Evolutionary conservation across 257 asterid genomes (phyloP).

Genomic region (Coffea eugenioides): DNA sequence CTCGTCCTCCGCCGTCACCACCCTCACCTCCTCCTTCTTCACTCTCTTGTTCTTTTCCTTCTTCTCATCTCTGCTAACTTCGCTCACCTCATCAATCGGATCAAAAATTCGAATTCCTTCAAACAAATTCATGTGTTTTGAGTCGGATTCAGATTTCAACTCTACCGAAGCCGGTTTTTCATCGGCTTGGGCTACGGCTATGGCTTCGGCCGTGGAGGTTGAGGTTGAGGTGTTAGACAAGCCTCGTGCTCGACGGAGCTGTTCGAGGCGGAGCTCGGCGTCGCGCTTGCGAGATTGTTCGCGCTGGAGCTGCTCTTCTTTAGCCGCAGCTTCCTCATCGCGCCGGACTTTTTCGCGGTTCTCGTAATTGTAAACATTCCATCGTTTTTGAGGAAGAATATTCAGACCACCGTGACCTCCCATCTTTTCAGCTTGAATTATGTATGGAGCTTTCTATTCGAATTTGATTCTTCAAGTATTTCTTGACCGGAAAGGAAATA

Average conservation of each 20-base stretch:
- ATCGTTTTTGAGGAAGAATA: slow-evolving; percentile 93
- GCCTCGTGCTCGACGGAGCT: slow-evolving; percentile 87
- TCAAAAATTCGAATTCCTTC: slow-evolving; percentile 86
- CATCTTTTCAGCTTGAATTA: slow-evolving; percentile 33
- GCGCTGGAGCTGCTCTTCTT: slow-evolving; percentile 85
- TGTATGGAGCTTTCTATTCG: no score
- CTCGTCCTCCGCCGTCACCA: slow-evolving; percentile 90
- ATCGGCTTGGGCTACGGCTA: slow-evolving; percentile 6
- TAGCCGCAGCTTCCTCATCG: slow-evolving; percentile 95
- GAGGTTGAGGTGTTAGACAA: slow-evolving; percentile 33
- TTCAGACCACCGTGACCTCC: slow-evolving; percentile 98
- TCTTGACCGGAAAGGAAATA: no score
- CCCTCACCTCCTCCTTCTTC: slow-evolving; percentile 68
- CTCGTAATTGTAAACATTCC: slow-evolving; percentile 95
- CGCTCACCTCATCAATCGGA: slow-evolving; percentile 43
- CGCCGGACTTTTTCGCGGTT: slow-evolving; percentile 86
- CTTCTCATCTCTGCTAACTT: slow-evolving; percentile 36
- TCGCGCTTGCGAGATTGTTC: slow-evolving; percentile 77
- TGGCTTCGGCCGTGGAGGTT: slow-evolving; percentile 24
- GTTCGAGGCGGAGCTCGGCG: slow-evolving; percentile 61
- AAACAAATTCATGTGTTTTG: slow-evolving; percentile 75
- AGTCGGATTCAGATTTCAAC: slow-evolving; percentile 36
- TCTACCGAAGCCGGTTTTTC: neutral
- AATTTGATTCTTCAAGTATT: neutral
- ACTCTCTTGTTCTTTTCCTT: slow-evolving; percentile 45